Percentiles rank a stretch among this genome's conserved stretches.
Conservation (phyloP, 1,139 yeast species). For the Yamadazyma kanchanaburiensis region DNA sequence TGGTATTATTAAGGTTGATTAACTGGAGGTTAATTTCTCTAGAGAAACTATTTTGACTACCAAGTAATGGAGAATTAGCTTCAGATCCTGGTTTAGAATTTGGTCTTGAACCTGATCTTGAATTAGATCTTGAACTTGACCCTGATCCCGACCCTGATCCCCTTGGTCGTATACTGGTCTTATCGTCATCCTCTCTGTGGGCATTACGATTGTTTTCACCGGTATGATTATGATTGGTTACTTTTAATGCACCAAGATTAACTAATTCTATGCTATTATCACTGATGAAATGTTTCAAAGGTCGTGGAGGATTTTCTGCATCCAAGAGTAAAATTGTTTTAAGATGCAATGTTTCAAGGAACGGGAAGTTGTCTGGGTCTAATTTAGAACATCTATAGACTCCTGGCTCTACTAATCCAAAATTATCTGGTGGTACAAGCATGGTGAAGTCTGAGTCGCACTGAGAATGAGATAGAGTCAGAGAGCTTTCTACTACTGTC, state of each 20-base stretch:
- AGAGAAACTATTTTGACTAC: constrained; percentile 1
- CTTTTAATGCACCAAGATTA: constrained; percentile 44
- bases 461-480: no score
- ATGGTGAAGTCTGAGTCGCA: constrained; percentile 15
- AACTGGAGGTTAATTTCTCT: constrained; percentile 11
- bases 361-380: constrained; percentile 59
- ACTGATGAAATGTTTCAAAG: constrained; percentile 44
- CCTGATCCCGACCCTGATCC: constrained; percentile 3
- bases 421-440: constrained; percentile 79
- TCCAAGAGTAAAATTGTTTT: constrained; percentile 61
- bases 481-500: no score
- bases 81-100: constrained; percentile 4
- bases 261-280: constrained; percentile 41
- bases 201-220: constrained; percentile 23
- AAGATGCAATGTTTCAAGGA: constrained; percentile 58
- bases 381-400: constrained; percentile 57
- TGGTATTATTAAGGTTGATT: constrained; percentile 11
- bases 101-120: constrained; percentile 2
- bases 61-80: constrained; percentile 2
- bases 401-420: constrained; percentile 75
- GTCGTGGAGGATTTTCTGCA: constrained; percentile 68
- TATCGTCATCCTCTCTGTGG: constrained; percentile 13
- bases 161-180: constrained; percentile 8
- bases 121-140: constrained; percentile 4
- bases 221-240: constrained; percentile 40